Conservation (phyloP, 1,284 basidiomycete species). For the Cutaneotrichosporon sp. region DNA sequence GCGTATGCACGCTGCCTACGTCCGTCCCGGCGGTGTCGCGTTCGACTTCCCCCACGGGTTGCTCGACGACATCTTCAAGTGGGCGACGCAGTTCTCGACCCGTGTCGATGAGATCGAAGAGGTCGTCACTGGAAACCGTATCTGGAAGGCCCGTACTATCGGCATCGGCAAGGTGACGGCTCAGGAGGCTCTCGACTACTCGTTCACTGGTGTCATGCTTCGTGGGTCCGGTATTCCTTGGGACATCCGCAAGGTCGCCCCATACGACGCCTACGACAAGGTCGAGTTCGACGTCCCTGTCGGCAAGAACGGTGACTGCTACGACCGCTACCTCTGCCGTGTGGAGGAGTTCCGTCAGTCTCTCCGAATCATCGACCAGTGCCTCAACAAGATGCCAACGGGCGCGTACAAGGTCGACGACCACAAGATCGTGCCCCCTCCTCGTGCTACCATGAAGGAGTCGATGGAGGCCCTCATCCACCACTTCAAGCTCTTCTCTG, state of each 20-base stretch:
- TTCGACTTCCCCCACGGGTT: conserved; percentile 96
- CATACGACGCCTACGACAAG: conserved; percentile 97
- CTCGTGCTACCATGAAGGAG: conserved; percentile 97
- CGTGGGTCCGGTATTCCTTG: conserved; percentile 90
- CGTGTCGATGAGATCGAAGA: conserved; percentile 96
- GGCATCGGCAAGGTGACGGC: conserved; percentile 88
- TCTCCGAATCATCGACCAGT: conserved; percentile 81
- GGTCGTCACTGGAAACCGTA: conserved; percentile 93
- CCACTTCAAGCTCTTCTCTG: conserved; percentile 98
- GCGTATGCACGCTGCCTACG: conserved; percentile 94
- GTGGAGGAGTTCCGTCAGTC: conserved; percentile 98
- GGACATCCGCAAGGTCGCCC: conserved; percentile 87
- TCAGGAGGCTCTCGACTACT: conserved; percentile 86
- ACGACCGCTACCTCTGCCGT: conserved; percentile 77
- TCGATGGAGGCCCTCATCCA: conserved; percentile 97
- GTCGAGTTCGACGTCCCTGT: conserved; percentile 97
- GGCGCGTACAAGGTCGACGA: conserved; percentile 94
- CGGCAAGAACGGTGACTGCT: conserved; percentile 95
- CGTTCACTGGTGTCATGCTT: conserved; percentile 96
- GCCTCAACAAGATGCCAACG: conserved; percentile 93
- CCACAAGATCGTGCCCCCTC: conserved; percentile 95
- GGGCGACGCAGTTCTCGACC: conserved; percentile 85
- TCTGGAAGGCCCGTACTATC: conserved; percentile 94
- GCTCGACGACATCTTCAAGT: conserved; percentile 94
- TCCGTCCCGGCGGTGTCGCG: conserved; percentile 95